Conservation (phyloP, 2,329 filamentous ascomycete genomes). For the Fusarium irregulare region DNA sequence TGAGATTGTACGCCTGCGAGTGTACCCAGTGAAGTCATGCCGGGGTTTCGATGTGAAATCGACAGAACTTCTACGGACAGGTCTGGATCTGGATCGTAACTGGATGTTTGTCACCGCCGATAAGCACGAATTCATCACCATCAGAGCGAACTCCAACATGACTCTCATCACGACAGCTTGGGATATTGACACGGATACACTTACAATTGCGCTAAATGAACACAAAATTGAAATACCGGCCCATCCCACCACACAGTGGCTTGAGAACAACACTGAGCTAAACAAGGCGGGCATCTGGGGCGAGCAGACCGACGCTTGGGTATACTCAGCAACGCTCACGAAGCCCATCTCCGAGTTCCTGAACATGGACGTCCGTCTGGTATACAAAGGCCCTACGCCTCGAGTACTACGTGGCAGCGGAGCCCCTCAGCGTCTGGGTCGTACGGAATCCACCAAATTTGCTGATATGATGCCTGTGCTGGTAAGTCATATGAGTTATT, state of each 20-base stretch:
- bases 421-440: conserved; percentile 63
- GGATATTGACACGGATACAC: conserved; percentile 53
- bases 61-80: conserved; percentile 63
- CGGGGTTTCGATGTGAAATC: conserved; percentile 67
- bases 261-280: conserved; percentile 62
- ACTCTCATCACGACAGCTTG: conserved; percentile 62
- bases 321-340: conserved; percentile 64
- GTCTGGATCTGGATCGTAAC: conserved; percentile 70
- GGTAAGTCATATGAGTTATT: conserved; percentile 5
- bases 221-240: conserved; percentile 64
- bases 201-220: conserved; percentile 60
- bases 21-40: conserved; percentile 76
- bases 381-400: conserved; percentile 70
- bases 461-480: conserved; percentile 57
- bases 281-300: conserved; percentile 68
- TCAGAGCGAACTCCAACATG: conserved; percentile 70
- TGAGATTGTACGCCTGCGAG: conserved; percentile 55
- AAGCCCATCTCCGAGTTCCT: conserved; percentile 66
- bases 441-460: conserved; percentile 65
- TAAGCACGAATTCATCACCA: conserved; percentile 68
- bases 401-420: conserved; percentile 67
- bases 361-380: conserved; percentile 64
- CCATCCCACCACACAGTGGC: conserved; percentile 64
- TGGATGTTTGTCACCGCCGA: conserved; percentile 73
- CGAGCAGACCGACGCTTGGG: conserved; percentile 65